Conservation (phyloP, 139 green algal genomes). For the Chlamydomonas sp. region DNA sequence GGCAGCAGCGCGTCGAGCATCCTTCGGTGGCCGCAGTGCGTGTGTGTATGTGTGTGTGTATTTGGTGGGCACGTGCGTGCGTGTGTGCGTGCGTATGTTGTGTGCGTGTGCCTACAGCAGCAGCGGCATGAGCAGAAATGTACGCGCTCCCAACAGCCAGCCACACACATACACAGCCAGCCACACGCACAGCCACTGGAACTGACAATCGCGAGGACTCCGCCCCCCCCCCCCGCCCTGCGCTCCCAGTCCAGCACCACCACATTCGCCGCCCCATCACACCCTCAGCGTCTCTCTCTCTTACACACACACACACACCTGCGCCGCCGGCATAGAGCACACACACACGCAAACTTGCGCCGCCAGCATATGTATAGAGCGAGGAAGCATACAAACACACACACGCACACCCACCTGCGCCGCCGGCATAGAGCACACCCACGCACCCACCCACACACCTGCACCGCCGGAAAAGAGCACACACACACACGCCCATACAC, state of each 20-base stretch:
- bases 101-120: too few species aligned
- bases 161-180: neutral
- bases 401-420: neutral
- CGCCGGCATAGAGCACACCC: neutral
- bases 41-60: too few species aligned
- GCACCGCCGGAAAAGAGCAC: too few species aligned
- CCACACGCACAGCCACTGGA: neutral
- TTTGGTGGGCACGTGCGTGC: too few species aligned
- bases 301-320: neutral
- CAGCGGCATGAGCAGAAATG: too few species aligned
- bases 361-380: neutral
- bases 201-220: neutral
- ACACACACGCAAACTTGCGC: neutral
- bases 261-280: neutral
- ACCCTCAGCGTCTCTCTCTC: neutral
- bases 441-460: neutral
- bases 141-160: too few species aligned
- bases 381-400: neutral
- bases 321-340: neutral
- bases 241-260: neutral
- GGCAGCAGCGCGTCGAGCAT: too few species aligned
- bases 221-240: neutral
- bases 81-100: too few species aligned
- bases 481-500: neutral
- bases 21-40: too few species aligned